Evolutionary conservation across 768 basidiomycete species (phyloP).

Genomic region (Tulasnella sp.): DNA sequence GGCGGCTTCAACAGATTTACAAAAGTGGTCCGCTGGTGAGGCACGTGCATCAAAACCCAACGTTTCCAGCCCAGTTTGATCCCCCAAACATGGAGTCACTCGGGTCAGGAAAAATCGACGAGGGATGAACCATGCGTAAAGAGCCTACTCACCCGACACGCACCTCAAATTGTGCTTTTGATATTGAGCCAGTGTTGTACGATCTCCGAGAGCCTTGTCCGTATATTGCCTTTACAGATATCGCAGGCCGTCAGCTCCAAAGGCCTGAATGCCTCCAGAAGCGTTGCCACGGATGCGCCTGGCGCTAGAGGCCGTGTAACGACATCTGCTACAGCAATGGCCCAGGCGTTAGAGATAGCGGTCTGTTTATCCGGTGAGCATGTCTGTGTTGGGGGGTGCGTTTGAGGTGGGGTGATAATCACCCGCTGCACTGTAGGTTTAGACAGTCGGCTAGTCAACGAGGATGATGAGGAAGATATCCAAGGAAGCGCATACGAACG

Average conservation of each 20-base stretch:
- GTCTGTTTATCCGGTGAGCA: conserved; percentile 9
- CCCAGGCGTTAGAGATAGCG: conserved; percentile 11
- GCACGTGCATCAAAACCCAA: no score
- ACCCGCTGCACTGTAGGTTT: conserved; percentile 76
- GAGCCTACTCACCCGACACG: no score
- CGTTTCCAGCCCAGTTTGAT: no score
- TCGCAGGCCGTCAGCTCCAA: not conserved
- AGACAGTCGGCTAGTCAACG: no score
- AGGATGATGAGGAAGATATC: no score
- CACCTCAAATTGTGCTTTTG: conserved; percentile 2
- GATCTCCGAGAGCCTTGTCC: not conserved
- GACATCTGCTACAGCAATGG: conserved; percentile 8
- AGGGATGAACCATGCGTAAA: no score
- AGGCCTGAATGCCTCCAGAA: not conserved
- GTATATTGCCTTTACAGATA: conserved; percentile 3
- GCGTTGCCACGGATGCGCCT: not conserved
- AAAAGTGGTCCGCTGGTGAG: no score
- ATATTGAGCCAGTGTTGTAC: not conserved
- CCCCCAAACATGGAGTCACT: no score
- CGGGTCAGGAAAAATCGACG: no score
- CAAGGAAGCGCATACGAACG: no score
- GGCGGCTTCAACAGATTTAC: no score
- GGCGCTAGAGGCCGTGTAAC: not conserved
- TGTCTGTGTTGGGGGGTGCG: not conserved
- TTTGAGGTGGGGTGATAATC: conserved; percentile 25